A percentile compares a stretch with the other conserved stretches of the same genome.
Evolutionary conservation across 1,284 basidiomycete genomes (phyloP).

Genomic region (Prillingera fragicola): DNA sequence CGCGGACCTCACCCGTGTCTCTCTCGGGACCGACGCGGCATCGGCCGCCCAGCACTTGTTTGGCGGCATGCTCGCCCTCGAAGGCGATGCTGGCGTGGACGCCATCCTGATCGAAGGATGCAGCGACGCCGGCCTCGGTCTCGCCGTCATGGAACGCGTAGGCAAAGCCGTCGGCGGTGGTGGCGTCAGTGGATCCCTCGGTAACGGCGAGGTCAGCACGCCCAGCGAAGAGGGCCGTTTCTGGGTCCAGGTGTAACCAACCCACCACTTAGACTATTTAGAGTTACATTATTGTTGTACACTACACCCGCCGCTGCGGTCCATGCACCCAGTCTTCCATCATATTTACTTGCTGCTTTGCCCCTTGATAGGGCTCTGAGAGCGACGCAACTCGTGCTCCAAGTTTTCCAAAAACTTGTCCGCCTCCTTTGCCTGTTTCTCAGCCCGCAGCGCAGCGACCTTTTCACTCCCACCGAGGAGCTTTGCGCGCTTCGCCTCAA

Average conservation of each 20-base stretch:
- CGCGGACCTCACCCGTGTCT: constrained; percentile 34
- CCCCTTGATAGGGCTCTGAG: no score
- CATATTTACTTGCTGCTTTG: no score
- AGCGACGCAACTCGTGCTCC: constrained; percentile 27
- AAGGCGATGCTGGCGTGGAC: constrained; percentile 62
- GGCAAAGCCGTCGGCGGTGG: constrained; percentile 75
- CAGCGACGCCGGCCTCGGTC: constrained; percentile 71
- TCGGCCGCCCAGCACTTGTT: constrained; percentile 77
- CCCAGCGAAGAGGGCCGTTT: constrained; percentile 10
- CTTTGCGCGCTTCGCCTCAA: constrained; percentile 78
- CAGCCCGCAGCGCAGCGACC: constrained; percentile 21
- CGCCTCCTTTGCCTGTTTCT: constrained; percentile 26
- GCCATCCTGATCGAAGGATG: constrained; percentile 85
- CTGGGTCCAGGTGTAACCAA: constrained; percentile 24
- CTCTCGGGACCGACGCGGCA: constrained; percentile 65
- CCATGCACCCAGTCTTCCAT: no score
- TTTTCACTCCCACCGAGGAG: constrained; percentile 44
- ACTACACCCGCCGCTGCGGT: background rate
- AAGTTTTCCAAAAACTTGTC: constrained; percentile 34
- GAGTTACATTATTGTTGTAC: background rate
- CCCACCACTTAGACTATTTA: no score
- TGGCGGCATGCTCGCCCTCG: constrained; percentile 77
- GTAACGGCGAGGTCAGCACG: constrained; percentile 19
- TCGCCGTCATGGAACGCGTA: constrained; percentile 98
- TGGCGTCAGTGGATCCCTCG: constrained; percentile 30